A percentile compares a stretch with the other conserved stretches of the same genome.
Evolutionary conservation across 1,284 basidiomycete species (phyloP).

Genomic region (Rhodotorula sp.): DNA sequence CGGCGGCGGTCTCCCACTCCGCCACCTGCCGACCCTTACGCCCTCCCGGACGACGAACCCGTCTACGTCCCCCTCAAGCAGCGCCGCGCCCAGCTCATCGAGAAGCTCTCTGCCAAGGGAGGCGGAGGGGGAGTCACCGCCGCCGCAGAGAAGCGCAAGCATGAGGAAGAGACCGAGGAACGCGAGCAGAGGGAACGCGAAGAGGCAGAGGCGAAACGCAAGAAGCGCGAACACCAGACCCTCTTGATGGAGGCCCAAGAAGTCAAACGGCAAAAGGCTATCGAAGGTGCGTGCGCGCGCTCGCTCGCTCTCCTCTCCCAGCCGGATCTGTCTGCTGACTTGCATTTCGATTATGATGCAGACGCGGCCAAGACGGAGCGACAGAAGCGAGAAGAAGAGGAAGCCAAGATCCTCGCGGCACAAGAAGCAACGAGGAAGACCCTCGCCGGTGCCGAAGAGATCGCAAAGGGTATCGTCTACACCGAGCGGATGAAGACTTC

Average conservation of each 20-base stretch:
- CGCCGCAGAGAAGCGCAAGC: constrained; percentile 56
- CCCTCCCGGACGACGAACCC: constrained; percentile 22
- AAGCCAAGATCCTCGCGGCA: constrained; percentile 85
- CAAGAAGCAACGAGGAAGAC: constrained; percentile 82
- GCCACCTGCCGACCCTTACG: constrained; percentile 20
- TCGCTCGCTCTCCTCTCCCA: neutral
- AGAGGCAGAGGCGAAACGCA: constrained; percentile 65
- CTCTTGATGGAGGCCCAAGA: constrained; percentile 87
- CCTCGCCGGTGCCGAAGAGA: constrained; percentile 84
- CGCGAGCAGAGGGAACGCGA: constrained; percentile 51
- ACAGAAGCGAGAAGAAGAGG: constrained; percentile 80
- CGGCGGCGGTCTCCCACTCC: constrained; percentile 29
- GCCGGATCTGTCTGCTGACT: neutral
- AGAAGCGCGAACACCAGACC: constrained; percentile 71
- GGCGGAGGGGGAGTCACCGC: constrained; percentile 24
- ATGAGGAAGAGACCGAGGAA: constrained; percentile 55
- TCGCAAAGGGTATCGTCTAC: constrained; percentile 89
- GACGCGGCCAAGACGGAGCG: constrained; percentile 80
- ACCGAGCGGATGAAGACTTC: constrained; percentile 80
- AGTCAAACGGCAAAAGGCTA: constrained; percentile 75
- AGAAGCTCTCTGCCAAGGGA: constrained; percentile 60
- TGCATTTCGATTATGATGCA: constrained; percentile 45
- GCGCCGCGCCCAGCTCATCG: constrained; percentile 74
- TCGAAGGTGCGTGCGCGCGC: constrained; percentile 62
- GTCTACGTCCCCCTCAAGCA: constrained; percentile 81